Base-by-base conservation (phyloP, 805 yeast species). In the Myxozyma mucilagina region DNA sequence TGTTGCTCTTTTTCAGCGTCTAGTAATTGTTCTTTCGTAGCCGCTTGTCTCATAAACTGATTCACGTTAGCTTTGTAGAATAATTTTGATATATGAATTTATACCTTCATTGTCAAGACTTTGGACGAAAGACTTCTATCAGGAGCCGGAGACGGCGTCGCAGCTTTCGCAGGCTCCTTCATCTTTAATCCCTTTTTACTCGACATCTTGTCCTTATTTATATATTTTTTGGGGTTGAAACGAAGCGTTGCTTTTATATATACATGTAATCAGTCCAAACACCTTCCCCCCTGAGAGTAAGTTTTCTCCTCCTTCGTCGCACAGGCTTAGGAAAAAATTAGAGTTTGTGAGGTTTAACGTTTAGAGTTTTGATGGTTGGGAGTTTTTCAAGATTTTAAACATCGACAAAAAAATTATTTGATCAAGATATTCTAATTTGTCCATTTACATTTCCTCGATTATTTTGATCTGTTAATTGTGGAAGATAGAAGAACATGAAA, bases 61-160 rank as follows among this genome's bases (percentile, higher is more conserved):
- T 2, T 45, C 6, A 14, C 18, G 29, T 20, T 16, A 13, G 13
- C 16, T 38, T 13, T 38, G 13, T 38, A 3, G 6, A 38, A n/a
- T 38, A 3, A 5, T 6, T 1, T 29, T 6, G 41, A 14, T 13
- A 38, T 3, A 38, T 13, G 41, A 43, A 11, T 43, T 5, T 45
- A 24, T 49, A 61, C 85, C 79, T 89, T 90, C 97, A 90, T 90
- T 81, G 86, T 87, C 84, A 87, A 78, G 68, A 90, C 89, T 69
- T 90, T 81, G 68, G 83, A 82, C 32, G 94, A 87, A 59, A 84
- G 75, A 50, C 73, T 72, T 14, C 44, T 48, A 14, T 53, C 48
- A 34, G 62, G 38, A 34, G 45, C 47, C 10, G 57, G 54, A 1
- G 57, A 47, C 31, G 44, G 35, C 34, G 54, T 47, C 6, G 31